Evolutionary conservation across 78 protist genomes (phyloP).

Genomic region (Speleostelium caveatum): DNA sequence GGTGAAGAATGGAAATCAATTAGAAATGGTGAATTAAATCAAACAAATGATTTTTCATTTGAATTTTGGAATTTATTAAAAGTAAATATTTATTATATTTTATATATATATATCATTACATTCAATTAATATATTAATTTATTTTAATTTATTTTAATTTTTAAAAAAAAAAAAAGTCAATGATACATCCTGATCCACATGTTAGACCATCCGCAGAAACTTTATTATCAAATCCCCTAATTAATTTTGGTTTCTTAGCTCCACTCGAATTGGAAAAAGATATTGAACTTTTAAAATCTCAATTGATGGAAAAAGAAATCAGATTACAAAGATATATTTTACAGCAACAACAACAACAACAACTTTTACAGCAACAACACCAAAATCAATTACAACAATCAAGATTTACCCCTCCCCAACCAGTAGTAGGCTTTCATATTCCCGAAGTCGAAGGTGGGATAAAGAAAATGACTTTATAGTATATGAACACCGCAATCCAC

Average conservation of each 20-base stretch:
- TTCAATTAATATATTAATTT: neutral
- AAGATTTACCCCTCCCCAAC: neutral
- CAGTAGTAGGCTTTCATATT: neutral
- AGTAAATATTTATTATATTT: neutral
- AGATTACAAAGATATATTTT: neutral
- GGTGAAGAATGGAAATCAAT: constrained; percentile 67
- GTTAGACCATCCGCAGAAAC: constrained; percentile 49
- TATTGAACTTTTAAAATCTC: neutral
- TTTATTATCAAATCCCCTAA: neutral
- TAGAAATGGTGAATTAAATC: constrained; percentile 38
- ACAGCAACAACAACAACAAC: constrained; percentile 25
- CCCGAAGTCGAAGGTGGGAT: constrained; percentile 56
- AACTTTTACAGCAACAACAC: too few species aligned
- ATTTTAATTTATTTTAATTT: too few species aligned
- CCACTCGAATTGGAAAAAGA: neutral
- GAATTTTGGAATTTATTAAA: constrained; percentile 53
- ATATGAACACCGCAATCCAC: neutral
- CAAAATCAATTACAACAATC: constrained; percentile 3
- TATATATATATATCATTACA: neutral
- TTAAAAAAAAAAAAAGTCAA: too few species aligned
- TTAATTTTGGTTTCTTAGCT: neutral
- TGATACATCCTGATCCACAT: constrained; percentile 44
- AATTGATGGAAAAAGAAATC: constrained; percentile 13
- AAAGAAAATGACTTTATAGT: constrained; percentile 34
- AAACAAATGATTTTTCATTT: neutral